phyloP scores from a whole-genome alignment of 2,329 filamentous ascomycete genomes.

The Talaromyces amestolkiae region DNA sequence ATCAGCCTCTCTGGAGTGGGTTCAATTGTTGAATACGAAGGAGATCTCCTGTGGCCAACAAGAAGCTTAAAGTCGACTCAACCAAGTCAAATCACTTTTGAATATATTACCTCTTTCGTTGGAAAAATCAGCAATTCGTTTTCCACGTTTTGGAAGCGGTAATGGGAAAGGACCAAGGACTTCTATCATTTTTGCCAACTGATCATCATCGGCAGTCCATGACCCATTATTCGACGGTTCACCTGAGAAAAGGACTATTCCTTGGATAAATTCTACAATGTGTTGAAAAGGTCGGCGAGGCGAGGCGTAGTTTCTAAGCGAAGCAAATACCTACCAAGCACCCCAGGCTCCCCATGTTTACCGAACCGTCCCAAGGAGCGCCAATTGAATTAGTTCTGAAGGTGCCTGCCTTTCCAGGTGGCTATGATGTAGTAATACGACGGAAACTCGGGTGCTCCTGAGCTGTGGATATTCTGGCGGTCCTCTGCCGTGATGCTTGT shows the following conservation, averaged over 20 bases:
- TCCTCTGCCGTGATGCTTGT: too few relatives aligned
- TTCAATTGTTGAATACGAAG: too few relatives aligned
- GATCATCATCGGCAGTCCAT: constrained; percentile 25
- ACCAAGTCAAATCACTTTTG: too few relatives aligned
- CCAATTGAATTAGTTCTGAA: constrained; percentile 21
- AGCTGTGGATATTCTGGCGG: too few relatives aligned
- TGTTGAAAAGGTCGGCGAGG: constrained; percentile 11
- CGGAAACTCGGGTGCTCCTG: too few relatives aligned
- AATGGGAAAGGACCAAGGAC: not conserved
- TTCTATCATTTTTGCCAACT: not conserved
- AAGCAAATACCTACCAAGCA: constrained; percentile 24
- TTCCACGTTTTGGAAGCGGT: too few relatives aligned
- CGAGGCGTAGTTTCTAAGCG: not conserved
- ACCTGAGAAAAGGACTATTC: constrained; percentile 26
- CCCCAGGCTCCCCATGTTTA: constrained; percentile 33
- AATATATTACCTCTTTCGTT: too few relatives aligned
- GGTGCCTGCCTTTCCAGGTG: not conserved
- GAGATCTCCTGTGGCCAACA: too few relatives aligned
- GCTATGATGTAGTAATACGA: not conserved
- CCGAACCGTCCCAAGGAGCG: constrained; percentile 25
- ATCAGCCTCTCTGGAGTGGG: too few relatives aligned
- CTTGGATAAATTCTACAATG: constrained; percentile 27
- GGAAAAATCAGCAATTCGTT: too few relatives aligned
- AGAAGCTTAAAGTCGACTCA: too few relatives aligned
- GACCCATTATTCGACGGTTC: constrained; percentile 24